Evolutionary conservation across 306 rosid species (phyloP).

Genomic region (Gastrolobium villosum): DNA sequence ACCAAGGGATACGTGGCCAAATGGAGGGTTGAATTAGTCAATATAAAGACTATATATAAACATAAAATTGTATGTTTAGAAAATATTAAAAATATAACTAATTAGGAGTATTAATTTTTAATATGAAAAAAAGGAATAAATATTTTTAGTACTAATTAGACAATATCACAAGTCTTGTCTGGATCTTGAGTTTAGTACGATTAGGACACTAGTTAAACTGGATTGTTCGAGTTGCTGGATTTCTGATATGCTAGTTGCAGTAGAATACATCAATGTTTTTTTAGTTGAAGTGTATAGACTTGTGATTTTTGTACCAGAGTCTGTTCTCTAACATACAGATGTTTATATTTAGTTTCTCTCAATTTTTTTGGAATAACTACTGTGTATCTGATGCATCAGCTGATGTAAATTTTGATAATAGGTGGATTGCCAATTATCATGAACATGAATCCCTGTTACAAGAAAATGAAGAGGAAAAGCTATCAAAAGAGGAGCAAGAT

Average conservation of each 20-base stretch:
- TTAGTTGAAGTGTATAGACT: background rate
- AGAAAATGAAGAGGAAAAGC: slow-evolving; percentile 94
- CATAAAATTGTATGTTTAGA: background rate
- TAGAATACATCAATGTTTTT: slow-evolving; percentile 2
- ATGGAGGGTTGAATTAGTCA: too few relatives aligned
- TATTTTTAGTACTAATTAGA: background rate
- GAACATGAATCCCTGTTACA: slow-evolving; percentile 89
- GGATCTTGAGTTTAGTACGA: background rate
- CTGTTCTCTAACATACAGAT: slow-evolving; percentile 10
- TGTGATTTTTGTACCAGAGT: background rate
- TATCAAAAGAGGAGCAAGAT: slow-evolving; percentile 97
- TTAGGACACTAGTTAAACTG: slow-evolving; percentile 1
- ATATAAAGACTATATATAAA: background rate
- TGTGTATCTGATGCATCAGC: slow-evolving; percentile 37
- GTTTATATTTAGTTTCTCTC: slow-evolving; percentile 27
- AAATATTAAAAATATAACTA: background rate
- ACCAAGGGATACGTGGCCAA: too few relatives aligned
- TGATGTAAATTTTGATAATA: slow-evolving; percentile 47
- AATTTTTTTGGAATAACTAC: background rate
- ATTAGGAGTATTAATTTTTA: background rate
- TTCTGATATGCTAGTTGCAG: slow-evolving; percentile 35
- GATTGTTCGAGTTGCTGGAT: slow-evolving; percentile 26
- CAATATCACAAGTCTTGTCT: background rate
- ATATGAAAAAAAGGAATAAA: background rate
- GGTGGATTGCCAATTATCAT: slow-evolving; percentile 93